Base-by-base conservation (phyloP, 768 basidiomycete genomes). In the Lyophyllum atratum region DNA sequence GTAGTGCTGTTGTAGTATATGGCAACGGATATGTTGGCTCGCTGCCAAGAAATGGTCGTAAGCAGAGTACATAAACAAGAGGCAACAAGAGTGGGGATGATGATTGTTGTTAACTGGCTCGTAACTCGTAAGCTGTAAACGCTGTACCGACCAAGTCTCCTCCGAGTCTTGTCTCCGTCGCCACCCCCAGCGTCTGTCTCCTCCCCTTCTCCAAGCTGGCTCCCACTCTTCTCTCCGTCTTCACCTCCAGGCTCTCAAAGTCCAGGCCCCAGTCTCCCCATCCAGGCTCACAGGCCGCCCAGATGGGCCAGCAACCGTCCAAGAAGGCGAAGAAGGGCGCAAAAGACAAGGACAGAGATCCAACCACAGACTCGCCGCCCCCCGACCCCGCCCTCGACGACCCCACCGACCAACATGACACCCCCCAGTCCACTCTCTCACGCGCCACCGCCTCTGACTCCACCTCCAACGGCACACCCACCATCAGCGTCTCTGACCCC, bases 261-360 rank as follows among this genome's bases (percentile, higher is more conserved):
- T 83, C 85, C 65, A 80, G 90, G 76, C 78, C 85, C 37, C 85
- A 88, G 68, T 90, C 89, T 54, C 86, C 87, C 34, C 83, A 84
- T 70, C 85, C 85, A 64, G 76, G 78, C 62, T 76, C 84, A 15
- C 75, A 77, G 68, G 71, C 76, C 62, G 70, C 77, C 60, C 80
- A 76, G 58, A 91, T 92, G 89, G 90, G 91, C 76, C 90, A 92
- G 72, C 87, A 89, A 76, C 84, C 86, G 67, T 92, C 90, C 63
- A 92, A 89, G 80, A 91, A 87, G 81, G 74, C 82, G 64, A 89
- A 84, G 81, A 90, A 87, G 75, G 72, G 75, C 52, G 72, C 75
- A 56, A 90, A 85, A 74, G 90, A 91, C 71, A 85, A 84, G 73
- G 87, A 85, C 64, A 82, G 77, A 68, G 82, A 87, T 48, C 65